phyloP scores from a whole-genome alignment of 2,329 filamentous ascomycete species.

The Pseudocercospora musae region DNA sequence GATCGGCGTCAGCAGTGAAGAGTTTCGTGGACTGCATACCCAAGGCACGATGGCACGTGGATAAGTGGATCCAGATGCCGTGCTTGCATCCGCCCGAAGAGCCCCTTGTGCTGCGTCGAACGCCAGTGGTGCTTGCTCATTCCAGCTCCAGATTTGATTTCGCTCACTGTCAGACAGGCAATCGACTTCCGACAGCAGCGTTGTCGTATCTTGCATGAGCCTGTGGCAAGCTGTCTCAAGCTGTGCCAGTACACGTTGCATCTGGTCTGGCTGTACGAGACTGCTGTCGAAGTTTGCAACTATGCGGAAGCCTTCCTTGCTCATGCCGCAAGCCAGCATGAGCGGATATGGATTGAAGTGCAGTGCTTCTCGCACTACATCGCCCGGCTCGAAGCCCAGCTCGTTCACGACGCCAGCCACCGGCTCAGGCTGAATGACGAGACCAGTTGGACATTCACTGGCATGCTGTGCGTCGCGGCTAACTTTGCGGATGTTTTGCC shows the following conservation, averaged over 20 bases:
- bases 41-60: not conserved
- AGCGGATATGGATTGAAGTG: conserved; percentile 42
- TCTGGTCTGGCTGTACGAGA: not conserved
- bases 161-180: not conserved
- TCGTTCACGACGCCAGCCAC: conserved; percentile 16
- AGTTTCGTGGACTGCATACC: not conserved
- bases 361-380: conserved; percentile 22
- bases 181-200: not conserved
- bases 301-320: conserved; percentile 40
- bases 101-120: not conserved
- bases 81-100: not conserved
- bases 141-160: conserved; percentile 1
- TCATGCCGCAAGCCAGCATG: conserved; percentile 48
- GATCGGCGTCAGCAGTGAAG: not conserved
- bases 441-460: conserved; percentile 55
- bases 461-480: conserved; percentile 55
- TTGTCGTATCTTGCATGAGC: not conserved
- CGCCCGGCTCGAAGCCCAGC: conserved; percentile 23
- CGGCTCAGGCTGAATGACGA: conserved; percentile 51
- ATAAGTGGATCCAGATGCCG: not conserved
- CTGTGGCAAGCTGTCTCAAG: not conserved
- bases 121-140: not conserved
- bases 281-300: conserved; percentile 22
- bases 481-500: conserved; percentile 39
- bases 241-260: conserved; percentile 1